Percentiles rank a stretch among this genome's conserved stretches.
phyloP scores from a whole-genome alignment of 164 flowering plant species.

The Aristolochia contorta region DNA sequence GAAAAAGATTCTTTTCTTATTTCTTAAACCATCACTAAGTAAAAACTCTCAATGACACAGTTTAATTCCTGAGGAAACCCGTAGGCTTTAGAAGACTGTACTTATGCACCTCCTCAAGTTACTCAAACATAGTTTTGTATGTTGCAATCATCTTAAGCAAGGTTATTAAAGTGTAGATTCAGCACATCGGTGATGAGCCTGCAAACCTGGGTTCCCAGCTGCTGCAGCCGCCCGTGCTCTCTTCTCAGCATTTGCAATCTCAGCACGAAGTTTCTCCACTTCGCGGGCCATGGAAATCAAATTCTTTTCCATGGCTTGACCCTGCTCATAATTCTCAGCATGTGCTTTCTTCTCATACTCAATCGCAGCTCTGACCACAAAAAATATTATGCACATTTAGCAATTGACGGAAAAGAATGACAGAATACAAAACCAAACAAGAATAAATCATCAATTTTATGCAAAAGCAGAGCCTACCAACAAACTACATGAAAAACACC shows the following conservation, averaged over 20 bases:
- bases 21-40: too few relatives aligned
- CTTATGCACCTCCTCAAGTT: too few relatives aligned
- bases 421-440: background rate
- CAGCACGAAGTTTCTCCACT: conserved; percentile 89
- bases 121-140: background rate
- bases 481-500: background rate
- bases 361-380: conserved; percentile 59
- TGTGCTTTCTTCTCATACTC: conserved; percentile 91
- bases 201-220: conserved; percentile 62
- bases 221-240: conserved; percentile 69
- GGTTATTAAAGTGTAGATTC: background rate
- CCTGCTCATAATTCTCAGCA: conserved; percentile 86
- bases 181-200: background rate
- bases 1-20: too few relatives aligned
- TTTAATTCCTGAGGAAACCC: too few relatives aligned
- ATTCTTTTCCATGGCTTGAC: conserved; percentile 86
- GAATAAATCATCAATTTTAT: too few relatives aligned
- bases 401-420: background rate
- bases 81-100: too few relatives aligned
- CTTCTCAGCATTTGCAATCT: conserved; percentile 81
- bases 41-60: too few relatives aligned
- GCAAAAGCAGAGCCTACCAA: background rate
- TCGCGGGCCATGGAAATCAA: conserved; percentile 86
- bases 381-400: background rate
- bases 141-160: background rate